Percentiles rank a stretch among this genome's conserved stretches.
Evolutionary conservation across 768 basidiomycete species (phyloP).

Genomic region (Russula lepida): DNA sequence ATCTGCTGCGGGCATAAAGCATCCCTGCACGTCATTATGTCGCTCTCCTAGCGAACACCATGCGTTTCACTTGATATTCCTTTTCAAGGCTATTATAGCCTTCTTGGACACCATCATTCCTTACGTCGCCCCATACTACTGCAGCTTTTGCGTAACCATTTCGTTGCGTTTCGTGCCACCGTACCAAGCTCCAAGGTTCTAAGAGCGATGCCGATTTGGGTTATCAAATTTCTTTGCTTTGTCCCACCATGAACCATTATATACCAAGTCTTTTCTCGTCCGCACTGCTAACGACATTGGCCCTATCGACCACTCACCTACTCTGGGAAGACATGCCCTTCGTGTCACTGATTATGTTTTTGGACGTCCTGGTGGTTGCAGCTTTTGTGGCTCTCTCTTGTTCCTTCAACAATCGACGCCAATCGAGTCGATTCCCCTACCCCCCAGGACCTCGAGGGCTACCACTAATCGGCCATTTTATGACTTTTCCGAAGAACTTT

Average conservation of each 20-base stretch:
- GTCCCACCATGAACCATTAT: background rate
- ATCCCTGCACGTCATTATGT: too few species aligned
- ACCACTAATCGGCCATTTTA: conserved; percentile 1
- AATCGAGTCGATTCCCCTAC: background rate
- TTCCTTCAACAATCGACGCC: background rate
- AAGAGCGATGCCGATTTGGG: too few species aligned
- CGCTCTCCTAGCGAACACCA: background rate
- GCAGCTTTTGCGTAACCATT: too few species aligned
- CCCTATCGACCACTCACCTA: too few species aligned
- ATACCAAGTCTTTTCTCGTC: background rate
- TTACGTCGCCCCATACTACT: too few species aligned
- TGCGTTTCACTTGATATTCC: background rate
- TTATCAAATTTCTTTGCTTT: too few species aligned
- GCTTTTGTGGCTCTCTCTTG: background rate
- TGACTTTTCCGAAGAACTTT: conserved; percentile 6
- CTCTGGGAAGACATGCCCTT: background rate
- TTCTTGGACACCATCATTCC: background rate
- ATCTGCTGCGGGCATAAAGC: too few species aligned
- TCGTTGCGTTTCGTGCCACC: background rate
- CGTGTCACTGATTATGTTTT: background rate
- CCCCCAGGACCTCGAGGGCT: conserved; percentile 7
- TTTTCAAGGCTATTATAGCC: too few species aligned
- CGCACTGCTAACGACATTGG: background rate
- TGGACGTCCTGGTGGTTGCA: background rate
- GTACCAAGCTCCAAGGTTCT: background rate